A percentile compares a stretch with the other conserved stretches of the same genome.
These are phyloP conservation scores for Immersiporthe knoxdaviesiana DNA, from an alignment of 2,329 filamentous ascomycete species.

Conservation along the genomic window DNA sequence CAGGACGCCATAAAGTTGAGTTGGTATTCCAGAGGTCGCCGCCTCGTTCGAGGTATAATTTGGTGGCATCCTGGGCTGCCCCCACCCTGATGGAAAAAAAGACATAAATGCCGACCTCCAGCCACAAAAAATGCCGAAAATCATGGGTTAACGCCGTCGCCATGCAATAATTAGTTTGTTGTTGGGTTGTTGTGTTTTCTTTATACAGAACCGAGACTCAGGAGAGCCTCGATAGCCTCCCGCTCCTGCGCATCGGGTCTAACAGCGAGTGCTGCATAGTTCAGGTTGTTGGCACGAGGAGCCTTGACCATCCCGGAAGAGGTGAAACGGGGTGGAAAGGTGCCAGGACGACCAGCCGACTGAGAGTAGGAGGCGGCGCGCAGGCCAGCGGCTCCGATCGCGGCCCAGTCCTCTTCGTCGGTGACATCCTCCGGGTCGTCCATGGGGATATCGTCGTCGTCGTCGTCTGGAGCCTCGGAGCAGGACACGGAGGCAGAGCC, in stretches of 20 bases:
- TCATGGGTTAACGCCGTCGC: slow-evolving; percentile 53
- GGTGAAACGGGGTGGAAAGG: slow-evolving; percentile 53
- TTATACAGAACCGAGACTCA: slow-evolving; percentile 81
- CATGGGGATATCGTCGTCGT: slow-evolving; percentile 65
- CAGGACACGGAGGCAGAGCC: slow-evolving; percentile 72
- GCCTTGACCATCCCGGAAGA: slow-evolving; percentile 56
- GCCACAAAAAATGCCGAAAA: slow-evolving; percentile 22
- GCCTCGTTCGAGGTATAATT: slow-evolving; percentile 24
- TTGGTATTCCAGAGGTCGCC: slow-evolving; percentile 30
- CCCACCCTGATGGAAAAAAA: slow-evolving; percentile 4
- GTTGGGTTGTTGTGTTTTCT: no score
- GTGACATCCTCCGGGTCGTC: slow-evolving; percentile 85
- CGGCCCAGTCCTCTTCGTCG: slow-evolving; percentile 95
- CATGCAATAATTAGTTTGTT: slow-evolving; percentile 47
- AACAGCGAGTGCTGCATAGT: slow-evolving; percentile 54
- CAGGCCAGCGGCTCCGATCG: slow-evolving; percentile 83
- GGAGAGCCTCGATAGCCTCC: slow-evolving; percentile 78
- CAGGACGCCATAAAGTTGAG: slow-evolving; percentile 26
- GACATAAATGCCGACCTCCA: slow-evolving; percentile 17
- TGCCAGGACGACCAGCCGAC: slow-evolving; percentile 55
- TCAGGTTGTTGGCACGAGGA: slow-evolving; percentile 54
- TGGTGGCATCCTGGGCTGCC: slow-evolving; percentile 12
- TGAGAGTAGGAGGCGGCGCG: slow-evolving; percentile 63
- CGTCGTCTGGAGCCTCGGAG: slow-evolving; percentile 68
- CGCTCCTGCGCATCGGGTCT: slow-evolving; percentile 73